A percentile compares a stretch with the other conserved stretches of the same genome.
Conservation (phyloP, 768 basidiomycete genomes). For the Hortiboletus campestris region DNA sequence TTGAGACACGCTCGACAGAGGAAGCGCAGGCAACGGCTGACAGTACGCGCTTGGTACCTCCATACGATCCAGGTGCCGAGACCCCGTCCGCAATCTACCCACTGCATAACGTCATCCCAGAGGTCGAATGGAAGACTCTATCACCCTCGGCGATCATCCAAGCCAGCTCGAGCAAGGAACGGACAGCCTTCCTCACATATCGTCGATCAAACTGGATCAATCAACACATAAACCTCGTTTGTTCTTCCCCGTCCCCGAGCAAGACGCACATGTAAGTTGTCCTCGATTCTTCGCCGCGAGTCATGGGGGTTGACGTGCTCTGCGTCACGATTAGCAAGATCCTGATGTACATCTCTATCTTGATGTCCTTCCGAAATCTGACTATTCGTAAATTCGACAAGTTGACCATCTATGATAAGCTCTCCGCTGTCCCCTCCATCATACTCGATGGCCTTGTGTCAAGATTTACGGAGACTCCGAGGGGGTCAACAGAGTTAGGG, state of each 20-base stretch:
- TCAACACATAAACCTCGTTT: conserved; percentile 49
- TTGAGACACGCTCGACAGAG: conserved; percentile 40
- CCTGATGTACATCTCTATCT: conserved; percentile 76
- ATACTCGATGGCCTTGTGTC: conserved; percentile 73
- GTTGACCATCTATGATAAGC: conserved; percentile 51
- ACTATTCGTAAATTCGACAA: conserved; percentile 44
- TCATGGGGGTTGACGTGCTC: background rate
- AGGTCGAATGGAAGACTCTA: conserved; percentile 76
- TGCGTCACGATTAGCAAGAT: conserved; percentile 53
- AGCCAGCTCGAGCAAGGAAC: conserved; percentile 46
- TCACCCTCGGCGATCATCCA: conserved; percentile 53
- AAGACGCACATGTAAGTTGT: conserved; percentile 59
- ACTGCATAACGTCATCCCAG: conserved; percentile 73
- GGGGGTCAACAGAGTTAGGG: conserved; percentile 63
- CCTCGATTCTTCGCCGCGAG: background rate
- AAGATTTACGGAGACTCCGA: conserved; percentile 75
- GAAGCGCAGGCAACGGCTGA: conserved; percentile 65
- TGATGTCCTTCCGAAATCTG: conserved; percentile 66
- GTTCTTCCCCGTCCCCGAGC: conserved; percentile 46
- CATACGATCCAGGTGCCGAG: conserved; percentile 62
- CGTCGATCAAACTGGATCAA: conserved; percentile 69
- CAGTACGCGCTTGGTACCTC: conserved; percentile 71
- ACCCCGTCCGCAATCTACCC: conserved; percentile 74
- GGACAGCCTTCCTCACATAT: conserved; percentile 58
- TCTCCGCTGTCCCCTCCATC: conserved; percentile 56